Base-by-base conservation (phyloP, 1,139 yeast genomes). In the Saccharomyces hybrid region DNA sequence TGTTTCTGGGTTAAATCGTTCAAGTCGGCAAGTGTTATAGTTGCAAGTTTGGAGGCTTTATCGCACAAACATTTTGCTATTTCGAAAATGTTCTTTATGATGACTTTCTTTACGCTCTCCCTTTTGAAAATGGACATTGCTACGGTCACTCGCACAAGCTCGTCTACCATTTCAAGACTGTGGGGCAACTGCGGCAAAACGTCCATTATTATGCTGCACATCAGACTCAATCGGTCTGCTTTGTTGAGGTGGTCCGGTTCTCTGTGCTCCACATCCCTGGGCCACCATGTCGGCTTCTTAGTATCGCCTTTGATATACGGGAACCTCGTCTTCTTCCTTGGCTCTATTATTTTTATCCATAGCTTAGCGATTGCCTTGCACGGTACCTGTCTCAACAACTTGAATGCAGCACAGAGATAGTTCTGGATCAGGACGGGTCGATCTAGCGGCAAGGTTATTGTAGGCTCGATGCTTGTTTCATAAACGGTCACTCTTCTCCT, bases 231-330 rank as follows among this genome's bases (percentile, higher is more conserved):
- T 55, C 95, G 70, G 58, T 82, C 84, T 1, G 69, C 70, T 64
- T 83, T 86, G 57, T 75, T 78, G 56, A 86, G 72, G 69, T 86
- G 90, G 66, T 86, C 93, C 0, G 93, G 93, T 62, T 86, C 93
- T 51, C 75, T 74, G 68, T 86, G 93, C 46, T 80, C 74, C 0
- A 84, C 80, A 16, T 60, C 54, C 0, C 47, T 47, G 0, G 93
- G 93, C 95, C 93, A 86, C 91, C 93, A 86, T 1, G 64, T 64
- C 0, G 93, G 93, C 58, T 74, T 79, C 8, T 80, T 63, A 0
- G 46, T 52, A 12, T 76, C 76, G 2, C 80, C 82, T 19, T 66
- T 63, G 56, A 81, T 84, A 66, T 86, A 86, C 0, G 93, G 93
- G 60, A 69, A 78, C 24, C 72, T 69, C 1, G 86, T 77, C 68